A percentile compares a stretch with the other conserved stretches of the same genome.
Conservation (phyloP, 495 filamentous ascomycete genomes). For the Penicillium canariense region DNA sequence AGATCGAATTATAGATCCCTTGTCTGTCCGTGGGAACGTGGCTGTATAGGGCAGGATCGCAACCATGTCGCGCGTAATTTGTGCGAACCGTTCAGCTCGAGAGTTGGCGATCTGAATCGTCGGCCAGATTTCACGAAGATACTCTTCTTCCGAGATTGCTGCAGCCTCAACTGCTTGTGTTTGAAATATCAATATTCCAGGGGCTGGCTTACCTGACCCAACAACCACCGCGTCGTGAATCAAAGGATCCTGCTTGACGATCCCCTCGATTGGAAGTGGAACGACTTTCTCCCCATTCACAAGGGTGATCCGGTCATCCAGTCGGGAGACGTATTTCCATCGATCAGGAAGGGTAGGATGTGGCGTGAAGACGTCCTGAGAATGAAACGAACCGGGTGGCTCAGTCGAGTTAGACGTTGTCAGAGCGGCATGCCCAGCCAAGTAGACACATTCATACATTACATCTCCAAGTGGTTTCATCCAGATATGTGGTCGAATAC, state of each 20-base stretch:
- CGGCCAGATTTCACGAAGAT: conserved; percentile 48
- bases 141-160: conserved; percentile 36
- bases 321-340: conserved; percentile 63
- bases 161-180: conserved; percentile 27
- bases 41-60: conserved; percentile 39
- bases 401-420: conserved; percentile 53
- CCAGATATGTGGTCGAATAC: conserved; percentile 43
- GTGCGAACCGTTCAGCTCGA: conserved; percentile 52
- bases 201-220: conserved; percentile 47
- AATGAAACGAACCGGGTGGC: conserved; percentile 51
- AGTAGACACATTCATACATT: conserved; percentile 53
- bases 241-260: conserved; percentile 47
- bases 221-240: conserved; percentile 60
- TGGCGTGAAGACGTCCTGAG: conserved; percentile 60
- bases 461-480: conserved; percentile 47
- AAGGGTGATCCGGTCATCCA: conserved; percentile 64
- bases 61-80: conserved; percentile 55
- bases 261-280: conserved; percentile 60
- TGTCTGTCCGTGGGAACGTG: conserved; percentile 52
- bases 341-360: conserved; percentile 56
- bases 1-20: conserved; percentile 55
- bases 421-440: conserved; percentile 50
- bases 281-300: conserved; percentile 69
- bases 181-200: conserved; percentile 55
- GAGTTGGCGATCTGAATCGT: conserved; percentile 49